These are phyloP conservation scores for Debaryomyces nepalensis DNA, from an alignment of 1,139 yeast species.

Conservation along the genomic window DNA sequence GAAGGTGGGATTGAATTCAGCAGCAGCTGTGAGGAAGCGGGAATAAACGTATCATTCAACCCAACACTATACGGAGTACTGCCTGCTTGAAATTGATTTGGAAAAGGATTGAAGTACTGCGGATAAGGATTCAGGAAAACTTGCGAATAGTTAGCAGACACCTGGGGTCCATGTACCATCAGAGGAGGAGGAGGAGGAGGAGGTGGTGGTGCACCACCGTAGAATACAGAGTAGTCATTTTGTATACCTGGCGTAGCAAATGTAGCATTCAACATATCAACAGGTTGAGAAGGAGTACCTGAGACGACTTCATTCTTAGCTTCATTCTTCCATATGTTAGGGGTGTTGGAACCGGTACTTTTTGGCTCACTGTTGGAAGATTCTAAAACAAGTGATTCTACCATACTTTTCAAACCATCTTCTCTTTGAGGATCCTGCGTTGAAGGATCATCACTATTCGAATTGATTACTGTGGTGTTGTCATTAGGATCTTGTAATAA, in stretches of 20 bases:
- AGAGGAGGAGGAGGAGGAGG: neutral
- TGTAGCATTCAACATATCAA: neutral
- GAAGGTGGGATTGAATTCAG: constrained; percentile 4
- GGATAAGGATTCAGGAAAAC: constrained; percentile 3
- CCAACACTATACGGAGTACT: constrained; percentile 1
- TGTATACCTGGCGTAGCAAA: neutral
- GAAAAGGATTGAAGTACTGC: constrained; percentile 6
- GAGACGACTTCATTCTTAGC: constrained; percentile 3
- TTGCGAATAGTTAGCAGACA: constrained; percentile 3
- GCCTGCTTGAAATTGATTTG: constrained; percentile 5
- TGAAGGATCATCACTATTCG: neutral
- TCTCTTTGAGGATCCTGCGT: constrained; percentile 13
- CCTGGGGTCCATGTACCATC: neutral
- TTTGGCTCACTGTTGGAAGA: constrained; percentile 8
- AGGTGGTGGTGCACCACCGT: neutral
- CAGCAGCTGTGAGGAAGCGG: constrained; percentile 8
- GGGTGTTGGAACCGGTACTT: neutral
- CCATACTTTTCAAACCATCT: constrained; percentile 24
- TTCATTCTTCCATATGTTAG: constrained; percentile 8
- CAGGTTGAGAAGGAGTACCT: constrained; percentile 1
- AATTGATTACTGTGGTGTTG: constrained; percentile 10
- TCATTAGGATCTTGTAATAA: constrained; percentile 7
- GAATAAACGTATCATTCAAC: neutral
- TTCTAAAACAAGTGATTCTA: constrained; percentile 19
- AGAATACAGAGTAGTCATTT: neutral